A percentile compares a stretch with the other conserved stretches of the same genome.
phyloP scores from a whole-genome alignment of 495 filamentous ascomycete species.

The Ramalina peruviana region DNA sequence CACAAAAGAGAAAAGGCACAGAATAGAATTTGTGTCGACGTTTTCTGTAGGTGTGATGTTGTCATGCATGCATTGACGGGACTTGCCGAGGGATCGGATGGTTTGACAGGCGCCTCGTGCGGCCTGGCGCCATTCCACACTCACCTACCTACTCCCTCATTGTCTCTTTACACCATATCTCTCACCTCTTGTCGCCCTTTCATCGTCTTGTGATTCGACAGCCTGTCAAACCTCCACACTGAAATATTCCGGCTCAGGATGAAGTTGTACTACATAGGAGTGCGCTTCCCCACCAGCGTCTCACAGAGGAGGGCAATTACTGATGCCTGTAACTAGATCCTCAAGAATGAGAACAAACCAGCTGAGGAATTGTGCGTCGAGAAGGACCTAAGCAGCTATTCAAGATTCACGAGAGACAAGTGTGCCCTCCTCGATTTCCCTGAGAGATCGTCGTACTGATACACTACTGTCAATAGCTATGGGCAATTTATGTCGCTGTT shows the following conservation, averaged over 20 bases:
- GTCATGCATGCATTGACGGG: background rate
- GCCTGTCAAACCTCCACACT: too few species aligned
- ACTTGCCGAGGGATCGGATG: background rate
- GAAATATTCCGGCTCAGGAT: slow-evolving; percentile 33
- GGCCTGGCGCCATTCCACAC: background rate
- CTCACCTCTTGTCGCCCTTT: background rate
- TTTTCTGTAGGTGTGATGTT: background rate
- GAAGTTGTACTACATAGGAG: slow-evolving; percentile 91
- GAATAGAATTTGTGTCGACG: too few species aligned
- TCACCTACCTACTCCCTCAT: background rate
- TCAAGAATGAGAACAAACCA: slow-evolving; percentile 68
- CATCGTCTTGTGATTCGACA: background rate
- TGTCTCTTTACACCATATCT: background rate
- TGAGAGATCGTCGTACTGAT: background rate
- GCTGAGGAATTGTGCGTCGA: slow-evolving; percentile 69
- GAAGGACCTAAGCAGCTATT: slow-evolving; percentile 68
- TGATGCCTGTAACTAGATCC: slow-evolving; percentile 39
- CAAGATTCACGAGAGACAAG: slow-evolving; percentile 62
- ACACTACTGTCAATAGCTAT: slow-evolving; percentile 22
- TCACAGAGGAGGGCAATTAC: background rate
- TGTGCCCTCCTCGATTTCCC: slow-evolving; percentile 20
- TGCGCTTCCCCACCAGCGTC: slow-evolving; percentile 31
- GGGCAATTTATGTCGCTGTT: slow-evolving; percentile 42
- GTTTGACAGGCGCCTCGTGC: too few species aligned
- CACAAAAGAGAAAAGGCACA: too few species aligned